Evolutionary conservation across 352 stramenopile species (phyloP).

Genomic region (Globisporangium cystogenes): DNA sequence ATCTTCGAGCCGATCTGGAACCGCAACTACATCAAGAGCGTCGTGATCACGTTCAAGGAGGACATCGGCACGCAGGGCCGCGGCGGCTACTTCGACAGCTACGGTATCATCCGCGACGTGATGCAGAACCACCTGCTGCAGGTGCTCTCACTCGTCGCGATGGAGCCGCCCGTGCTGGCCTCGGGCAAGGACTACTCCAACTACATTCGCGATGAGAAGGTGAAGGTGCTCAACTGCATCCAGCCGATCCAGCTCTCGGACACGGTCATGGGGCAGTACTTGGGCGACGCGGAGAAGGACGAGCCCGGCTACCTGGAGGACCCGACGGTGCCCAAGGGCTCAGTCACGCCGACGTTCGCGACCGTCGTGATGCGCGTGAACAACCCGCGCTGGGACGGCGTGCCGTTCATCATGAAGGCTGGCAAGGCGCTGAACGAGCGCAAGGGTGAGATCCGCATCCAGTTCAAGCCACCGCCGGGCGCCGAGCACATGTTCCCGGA

Average conservation of each 20-base stretch:
- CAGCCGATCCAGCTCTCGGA: slow-evolving; percentile 91
- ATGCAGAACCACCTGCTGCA: slow-evolving; percentile 99
- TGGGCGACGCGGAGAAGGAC: slow-evolving; percentile 64
- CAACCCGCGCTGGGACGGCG: slow-evolving; percentile 94
- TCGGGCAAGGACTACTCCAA: slow-evolving; percentile 87
- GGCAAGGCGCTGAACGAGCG: slow-evolving; percentile 97
- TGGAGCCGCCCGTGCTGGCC: slow-evolving; percentile 90
- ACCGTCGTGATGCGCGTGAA: slow-evolving; percentile 91
- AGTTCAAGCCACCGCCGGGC: slow-evolving; percentile 93
- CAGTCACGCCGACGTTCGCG: slow-evolving; percentile 90
- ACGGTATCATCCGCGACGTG: slow-evolving; percentile 98
- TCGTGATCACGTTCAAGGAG: slow-evolving; percentile 98
- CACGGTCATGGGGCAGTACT: slow-evolving; percentile 97
- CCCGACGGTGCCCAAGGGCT: slow-evolving; percentile 92
- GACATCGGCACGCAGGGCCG: slow-evolving; percentile 94
- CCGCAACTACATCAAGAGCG: slow-evolving; percentile 92
- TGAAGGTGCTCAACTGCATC: slow-evolving; percentile 97
- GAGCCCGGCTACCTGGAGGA: slow-evolving; percentile 95
- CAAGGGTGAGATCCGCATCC: slow-evolving; percentile 96
- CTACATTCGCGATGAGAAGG: slow-evolving; percentile 97
- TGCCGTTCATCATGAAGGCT: slow-evolving; percentile 99
- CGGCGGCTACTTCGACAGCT: slow-evolving; percentile 97
- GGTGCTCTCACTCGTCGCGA: slow-evolving; percentile 95
- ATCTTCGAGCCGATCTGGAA: slow-evolving; percentile 98
- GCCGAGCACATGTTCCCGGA: slow-evolving; percentile 89